Percentiles rank a stretch among this genome's conserved stretches.
Evolutionary conservation across 2,329 filamentous ascomycete species (phyloP).

Genomic region (Ophidiomyces ophidiicola): DNA sequence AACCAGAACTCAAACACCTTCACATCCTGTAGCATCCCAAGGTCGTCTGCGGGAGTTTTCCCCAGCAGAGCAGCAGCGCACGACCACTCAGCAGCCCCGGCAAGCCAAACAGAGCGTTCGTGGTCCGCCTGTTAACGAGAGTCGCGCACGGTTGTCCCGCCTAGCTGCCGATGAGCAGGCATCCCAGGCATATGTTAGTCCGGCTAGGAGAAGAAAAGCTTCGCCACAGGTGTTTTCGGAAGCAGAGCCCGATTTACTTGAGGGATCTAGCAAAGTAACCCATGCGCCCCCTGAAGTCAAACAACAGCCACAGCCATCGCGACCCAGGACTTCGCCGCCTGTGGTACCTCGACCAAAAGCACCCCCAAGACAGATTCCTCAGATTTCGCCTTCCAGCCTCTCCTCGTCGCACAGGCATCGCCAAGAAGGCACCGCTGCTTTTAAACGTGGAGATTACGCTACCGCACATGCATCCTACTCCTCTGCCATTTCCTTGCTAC

Average conservation of each 20-base stretch:
- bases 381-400: constrained; percentile 56
- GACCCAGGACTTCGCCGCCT: constrained; percentile 28
- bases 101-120: constrained; percentile 16
- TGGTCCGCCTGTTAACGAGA: not conserved
- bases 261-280: constrained; percentile 29
- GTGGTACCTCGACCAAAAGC: constrained; percentile 37
- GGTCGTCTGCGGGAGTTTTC: constrained; percentile 30
- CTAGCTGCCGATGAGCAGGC: constrained; percentile 67
- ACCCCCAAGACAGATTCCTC: constrained; percentile 44
- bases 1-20: constrained; percentile 38
- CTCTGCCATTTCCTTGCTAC: constrained; percentile 60
- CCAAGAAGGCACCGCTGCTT: constrained; percentile 69
- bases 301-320: constrained; percentile 28
- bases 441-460: constrained; percentile 87
- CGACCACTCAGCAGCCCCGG: constrained; percentile 46
- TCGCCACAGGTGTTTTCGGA: constrained; percentile 37
- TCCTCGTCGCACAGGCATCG: constrained; percentile 67
- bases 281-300: constrained; percentile 26
- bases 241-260: constrained; percentile 53
- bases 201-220: constrained; percentile 63
- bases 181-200: constrained; percentile 75
- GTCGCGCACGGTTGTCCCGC: constrained; percentile 44
- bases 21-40: constrained; percentile 30
- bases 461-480: constrained; percentile 75
- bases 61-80: constrained; percentile 31